phyloP scores from a whole-genome alignment of 495 filamentous ascomycete genomes.

The Stereocaulon alpinum region DNA sequence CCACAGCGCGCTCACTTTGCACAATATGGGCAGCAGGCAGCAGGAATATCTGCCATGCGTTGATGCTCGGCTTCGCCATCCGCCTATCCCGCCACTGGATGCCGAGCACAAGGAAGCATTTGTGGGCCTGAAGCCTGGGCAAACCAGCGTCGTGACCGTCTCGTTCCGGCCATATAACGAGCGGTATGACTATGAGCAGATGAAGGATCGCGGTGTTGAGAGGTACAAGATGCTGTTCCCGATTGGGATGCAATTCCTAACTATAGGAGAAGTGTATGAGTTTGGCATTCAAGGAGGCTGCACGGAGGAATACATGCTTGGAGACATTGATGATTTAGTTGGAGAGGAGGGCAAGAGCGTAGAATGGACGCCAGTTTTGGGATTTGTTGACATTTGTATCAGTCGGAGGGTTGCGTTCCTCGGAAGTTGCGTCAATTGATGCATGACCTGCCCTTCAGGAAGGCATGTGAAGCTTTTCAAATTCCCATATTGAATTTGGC shows the following conservation, averaged over 20 bases:
- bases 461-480: no score
- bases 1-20: neutral
- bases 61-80: neutral
- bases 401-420: no score
- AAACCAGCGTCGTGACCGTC: neutral
- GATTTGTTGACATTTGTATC: no score
- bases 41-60: conserved; percentile 3
- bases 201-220: neutral
- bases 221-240: neutral
- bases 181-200: neutral
- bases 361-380: conserved; percentile 2
- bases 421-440: no score
- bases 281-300: conserved; percentile 5
- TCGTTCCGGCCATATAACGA: neutral
- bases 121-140: neutral
- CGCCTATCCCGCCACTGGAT: neutral
- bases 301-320: neutral
- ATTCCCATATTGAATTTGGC: no score
- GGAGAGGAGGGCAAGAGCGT: neutral
- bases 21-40: neutral
- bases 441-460: no score
- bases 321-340: conserved; percentile 4
- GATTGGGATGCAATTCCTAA: conserved; percentile 4
- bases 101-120: neutral
- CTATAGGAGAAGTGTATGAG: neutral